Evolutionary conservation across 352 stramenopile genomes (phyloP).

Genomic region (Phytophthora aleatoria): DNA sequence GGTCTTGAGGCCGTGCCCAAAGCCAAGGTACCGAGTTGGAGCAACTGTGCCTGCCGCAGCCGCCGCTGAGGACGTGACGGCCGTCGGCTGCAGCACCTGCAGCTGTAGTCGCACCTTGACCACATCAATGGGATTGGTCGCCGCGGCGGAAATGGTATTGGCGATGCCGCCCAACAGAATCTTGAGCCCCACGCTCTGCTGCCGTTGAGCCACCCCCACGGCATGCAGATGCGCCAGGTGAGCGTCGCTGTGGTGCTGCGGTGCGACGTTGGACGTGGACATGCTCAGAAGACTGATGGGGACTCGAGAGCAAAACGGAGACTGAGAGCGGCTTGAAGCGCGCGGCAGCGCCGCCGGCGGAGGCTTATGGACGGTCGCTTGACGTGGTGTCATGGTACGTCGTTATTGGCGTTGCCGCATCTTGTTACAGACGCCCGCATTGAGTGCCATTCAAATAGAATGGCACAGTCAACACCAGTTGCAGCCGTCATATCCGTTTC

Average conservation of each 20-base stretch:
- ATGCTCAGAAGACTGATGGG: conserved; percentile 14
- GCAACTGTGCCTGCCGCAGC: conserved; percentile 39
- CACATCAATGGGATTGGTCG: conserved; percentile 72
- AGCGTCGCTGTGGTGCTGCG: conserved; percentile 34
- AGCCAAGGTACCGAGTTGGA: conserved; percentile 58
- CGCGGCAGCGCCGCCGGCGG: neutral
- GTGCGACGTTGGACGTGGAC: conserved; percentile 38
- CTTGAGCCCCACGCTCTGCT: conserved; percentile 63
- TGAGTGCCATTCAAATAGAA: conserved; percentile 3
- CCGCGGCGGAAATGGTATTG: conserved; percentile 56
- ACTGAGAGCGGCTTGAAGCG: conserved; percentile 16
- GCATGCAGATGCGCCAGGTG: conserved; percentile 34
- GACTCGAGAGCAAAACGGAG: conserved; percentile 20
- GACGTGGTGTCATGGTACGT: neutral
- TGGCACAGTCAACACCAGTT: neutral
- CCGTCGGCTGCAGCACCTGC: conserved; percentile 42
- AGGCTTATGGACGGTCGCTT: neutral
- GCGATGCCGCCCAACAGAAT: conserved; percentile 64
- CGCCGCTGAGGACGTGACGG: conserved; percentile 30
- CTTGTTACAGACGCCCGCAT: neutral
- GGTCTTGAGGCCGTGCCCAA: conserved; percentile 55
- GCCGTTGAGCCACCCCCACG: conserved; percentile 33
- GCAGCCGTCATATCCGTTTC: neutral
- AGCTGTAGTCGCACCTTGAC: conserved; percentile 75
- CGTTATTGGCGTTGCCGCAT: neutral